Evolutionary conservation across 2,329 filamentous ascomycete species (phyloP).

Genomic region (Alternaria burnsii): DNA sequence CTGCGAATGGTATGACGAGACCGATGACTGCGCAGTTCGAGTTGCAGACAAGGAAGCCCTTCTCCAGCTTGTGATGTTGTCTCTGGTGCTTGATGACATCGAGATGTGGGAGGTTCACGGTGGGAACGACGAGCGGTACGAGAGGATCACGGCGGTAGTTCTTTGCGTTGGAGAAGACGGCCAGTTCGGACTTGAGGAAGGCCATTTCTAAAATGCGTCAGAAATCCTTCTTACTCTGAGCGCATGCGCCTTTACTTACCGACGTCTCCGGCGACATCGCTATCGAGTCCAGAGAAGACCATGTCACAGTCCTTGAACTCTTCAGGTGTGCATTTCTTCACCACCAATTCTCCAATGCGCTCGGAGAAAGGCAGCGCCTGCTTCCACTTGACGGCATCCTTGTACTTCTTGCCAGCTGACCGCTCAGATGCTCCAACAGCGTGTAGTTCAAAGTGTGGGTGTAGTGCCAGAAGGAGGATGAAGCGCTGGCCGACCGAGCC

Average conservation of each 20-base stretch:
- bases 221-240: not conserved
- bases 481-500: slow-evolving; percentile 96
- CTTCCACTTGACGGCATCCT: slow-evolving; percentile 95
- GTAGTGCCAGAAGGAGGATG: slow-evolving; percentile 86
- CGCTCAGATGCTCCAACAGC: slow-evolving; percentile 89
- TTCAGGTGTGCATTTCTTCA: slow-evolving; percentile 82
- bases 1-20: slow-evolving; percentile 92
- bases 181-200: slow-evolving; percentile 86
- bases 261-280: slow-evolving; percentile 89
- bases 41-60: slow-evolving; percentile 96
- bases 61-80: slow-evolving; percentile 73
- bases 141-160: slow-evolving; percentile 92
- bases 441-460: slow-evolving; percentile 86
- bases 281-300: slow-evolving; percentile 91
- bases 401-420: slow-evolving; percentile 92
- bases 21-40: slow-evolving; percentile 98
- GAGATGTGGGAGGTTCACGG: slow-evolving; percentile 89
- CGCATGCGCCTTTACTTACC: slow-evolving; percentile 62
- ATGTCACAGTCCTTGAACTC: slow-evolving; percentile 91
- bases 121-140: slow-evolving; percentile 92
- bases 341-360: slow-evolving; percentile 78
- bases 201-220: slow-evolving; percentile 70
- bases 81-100: slow-evolving; percentile 90
- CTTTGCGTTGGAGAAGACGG: slow-evolving; percentile 97
- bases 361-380: slow-evolving; percentile 83